Percentiles rank a stretch among this genome's conserved stretches.
These are phyloP conservation scores for Leishmania braziliensis DNA, from an alignment of 208 protist genomes.

Conservation along the genomic window DNA sequence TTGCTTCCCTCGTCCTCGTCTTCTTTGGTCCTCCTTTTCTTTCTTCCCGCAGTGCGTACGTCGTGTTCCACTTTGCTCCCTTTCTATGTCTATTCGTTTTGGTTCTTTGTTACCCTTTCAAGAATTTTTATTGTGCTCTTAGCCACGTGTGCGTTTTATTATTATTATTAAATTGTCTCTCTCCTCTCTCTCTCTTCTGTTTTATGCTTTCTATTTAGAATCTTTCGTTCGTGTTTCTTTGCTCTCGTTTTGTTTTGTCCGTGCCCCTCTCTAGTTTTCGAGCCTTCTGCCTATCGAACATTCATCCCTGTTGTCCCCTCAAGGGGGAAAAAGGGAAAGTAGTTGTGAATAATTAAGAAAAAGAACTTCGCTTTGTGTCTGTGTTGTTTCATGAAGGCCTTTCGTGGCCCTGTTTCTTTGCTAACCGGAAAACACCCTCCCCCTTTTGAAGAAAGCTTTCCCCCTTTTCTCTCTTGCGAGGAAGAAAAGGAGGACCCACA, in stretches of 20 bases:
- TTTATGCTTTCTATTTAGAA: background rate
- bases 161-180: background rate
- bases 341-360: background rate
- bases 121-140: background rate
- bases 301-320: background rate
- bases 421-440: background rate
- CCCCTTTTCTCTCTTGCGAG: background rate
- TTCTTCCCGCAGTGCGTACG: background rate
- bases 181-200: background rate
- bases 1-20: background rate
- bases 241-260: background rate
- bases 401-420: background rate
- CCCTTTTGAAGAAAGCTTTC: background rate
- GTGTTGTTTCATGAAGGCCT: background rate
- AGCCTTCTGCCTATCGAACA: background rate
- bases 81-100: background rate
- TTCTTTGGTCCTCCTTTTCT: background rate
- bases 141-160: background rate
- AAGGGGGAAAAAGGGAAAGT: background rate
- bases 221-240: background rate
- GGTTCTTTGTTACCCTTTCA: conserved; percentile 3
- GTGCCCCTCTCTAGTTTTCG: background rate
- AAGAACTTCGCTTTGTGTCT: background rate
- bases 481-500: background rate
- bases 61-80: background rate